Evolutionary conservation across 2,329 filamentous ascomycete species (phyloP).

Genomic region (Aspergillus sp.): DNA sequence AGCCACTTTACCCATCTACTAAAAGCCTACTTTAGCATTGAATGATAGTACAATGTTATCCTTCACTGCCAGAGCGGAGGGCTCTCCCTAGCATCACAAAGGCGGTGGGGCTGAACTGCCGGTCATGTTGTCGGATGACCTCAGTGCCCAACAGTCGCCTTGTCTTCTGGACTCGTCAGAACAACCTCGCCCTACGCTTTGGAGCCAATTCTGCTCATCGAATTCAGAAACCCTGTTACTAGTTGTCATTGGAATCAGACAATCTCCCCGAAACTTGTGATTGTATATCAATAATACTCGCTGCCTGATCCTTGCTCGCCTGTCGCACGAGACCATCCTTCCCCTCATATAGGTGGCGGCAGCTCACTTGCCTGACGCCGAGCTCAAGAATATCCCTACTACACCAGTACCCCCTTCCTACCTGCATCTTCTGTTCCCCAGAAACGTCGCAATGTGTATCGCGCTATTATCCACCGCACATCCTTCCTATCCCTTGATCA

Average conservation of each 20-base stretch:
- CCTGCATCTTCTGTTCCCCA: background rate
- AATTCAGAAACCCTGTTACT: background rate
- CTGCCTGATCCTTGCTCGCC: background rate
- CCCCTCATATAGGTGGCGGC: background rate
- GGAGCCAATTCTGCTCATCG: background rate
- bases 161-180: background rate
- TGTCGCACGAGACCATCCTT: background rate
- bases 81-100: background rate
- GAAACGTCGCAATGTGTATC: slow-evolving; percentile 62
- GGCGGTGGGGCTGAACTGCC: slow-evolving; percentile 7
- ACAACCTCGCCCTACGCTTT: background rate
- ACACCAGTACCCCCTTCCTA: background rate
- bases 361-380: background rate
- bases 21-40: too few relatives aligned
- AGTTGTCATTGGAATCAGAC: background rate
- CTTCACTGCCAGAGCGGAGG: background rate
- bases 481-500: slow-evolving; percentile 71
- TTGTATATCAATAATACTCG: background rate
- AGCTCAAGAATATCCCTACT: background rate
- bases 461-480: slow-evolving; percentile 73
- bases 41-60: background rate
- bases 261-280: background rate
- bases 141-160: slow-evolving; percentile 9
- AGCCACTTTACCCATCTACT: too few relatives aligned
- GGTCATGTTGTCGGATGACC: slow-evolving; percentile 5